Base-by-base conservation (phyloP, 2,329 filamentous ascomycete species). In the Ceratocystis cubensis region DNA sequence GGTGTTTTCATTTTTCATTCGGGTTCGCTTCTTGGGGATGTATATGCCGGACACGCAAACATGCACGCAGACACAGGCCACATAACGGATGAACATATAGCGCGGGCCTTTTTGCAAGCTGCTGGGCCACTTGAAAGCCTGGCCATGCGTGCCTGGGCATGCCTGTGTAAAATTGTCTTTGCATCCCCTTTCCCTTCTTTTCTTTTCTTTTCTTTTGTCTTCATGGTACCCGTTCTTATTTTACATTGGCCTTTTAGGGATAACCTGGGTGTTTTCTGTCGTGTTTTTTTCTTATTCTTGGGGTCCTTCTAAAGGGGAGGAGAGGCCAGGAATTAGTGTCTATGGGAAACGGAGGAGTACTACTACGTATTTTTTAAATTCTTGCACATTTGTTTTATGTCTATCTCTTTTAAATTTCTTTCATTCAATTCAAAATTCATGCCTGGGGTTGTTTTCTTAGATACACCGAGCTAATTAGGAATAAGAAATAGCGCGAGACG, bases 151-250 rank as follows among this genome's bases (percentile, higher is more conserved):
- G 33, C 33, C 33, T 37, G 33, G 33, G 4, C 13, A 41, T 41
- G 37, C 13, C 5, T 41, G 37, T 41, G 37, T 15, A 41, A 41
- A 41, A 41, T 15, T 41, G 37, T 4, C 65, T 63, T 33, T 68
- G 44, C 61, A 46, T 59, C 20, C 45, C 37, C 30, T 20, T 33
- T 57, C 53, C 61, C 30, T n/a, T 63, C 15, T 64, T 46, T 30
- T 59, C 48, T 67, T 67, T 44, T 17, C 63, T 67, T 67, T 44
- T n/a, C 63, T 65, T 46, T 46, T 63, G 8, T 64, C 17, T 45
- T 61, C 30, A 20, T 59, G 37, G 25, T 15, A 15, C 4, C 25
- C 17, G 48, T 22, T 63, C 20, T 63, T 41, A 46, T 63, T 44
- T 30, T 48, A 63, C 25, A 63, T 53, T 15, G 22, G 8, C n/a